Evolutionary conservation across 768 basidiomycete genomes (phyloP).

Genomic region (Boletus subparvulus): DNA sequence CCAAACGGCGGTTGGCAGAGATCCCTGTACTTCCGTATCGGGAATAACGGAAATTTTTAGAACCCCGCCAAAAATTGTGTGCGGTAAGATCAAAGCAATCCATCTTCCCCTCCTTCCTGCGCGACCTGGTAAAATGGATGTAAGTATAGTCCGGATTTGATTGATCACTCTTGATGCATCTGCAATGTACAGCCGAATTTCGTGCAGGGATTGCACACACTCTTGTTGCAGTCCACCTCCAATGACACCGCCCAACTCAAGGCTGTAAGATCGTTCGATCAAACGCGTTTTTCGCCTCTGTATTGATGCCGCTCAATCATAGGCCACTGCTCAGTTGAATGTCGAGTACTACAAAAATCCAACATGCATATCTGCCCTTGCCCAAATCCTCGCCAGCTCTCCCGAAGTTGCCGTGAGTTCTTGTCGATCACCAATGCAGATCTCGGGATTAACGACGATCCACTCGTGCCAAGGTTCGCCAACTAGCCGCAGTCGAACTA

Average conservation of each 20-base stretch:
- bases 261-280: conserved; percentile 58
- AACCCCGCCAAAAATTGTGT: conserved; percentile 60
- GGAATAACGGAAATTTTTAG: conserved; percentile 29
- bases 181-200: conserved; percentile 54
- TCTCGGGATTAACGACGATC: conserved; percentile 8
- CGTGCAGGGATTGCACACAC: conserved; percentile 78
- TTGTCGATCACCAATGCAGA: conserved; percentile 7
- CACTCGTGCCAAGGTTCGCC: conserved; percentile 66
- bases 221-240: conserved; percentile 76
- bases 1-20: too few species aligned
- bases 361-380: conserved; percentile 86
- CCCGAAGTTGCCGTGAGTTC: conserved; percentile 78
- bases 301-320: conserved; percentile 10
- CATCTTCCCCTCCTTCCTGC: conserved; percentile 29
- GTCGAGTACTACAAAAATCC: conserved; percentile 91
- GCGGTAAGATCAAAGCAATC: conserved; percentile 20
- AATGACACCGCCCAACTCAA: conserved; percentile 90
- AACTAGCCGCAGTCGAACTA: conserved; percentile 95
- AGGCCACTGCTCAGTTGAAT: conserved; percentile 93
- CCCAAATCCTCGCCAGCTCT: conserved; percentile 80
- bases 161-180: neutral
- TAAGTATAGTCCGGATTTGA: conserved; percentile 15
- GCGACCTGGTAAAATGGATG: conserved; percentile 30
- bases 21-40: too few species aligned
- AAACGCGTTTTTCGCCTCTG: conserved; percentile 20